Conservation (phyloP, 768 basidiomycete genomes). For the Boletus vinaceobasis region DNA sequence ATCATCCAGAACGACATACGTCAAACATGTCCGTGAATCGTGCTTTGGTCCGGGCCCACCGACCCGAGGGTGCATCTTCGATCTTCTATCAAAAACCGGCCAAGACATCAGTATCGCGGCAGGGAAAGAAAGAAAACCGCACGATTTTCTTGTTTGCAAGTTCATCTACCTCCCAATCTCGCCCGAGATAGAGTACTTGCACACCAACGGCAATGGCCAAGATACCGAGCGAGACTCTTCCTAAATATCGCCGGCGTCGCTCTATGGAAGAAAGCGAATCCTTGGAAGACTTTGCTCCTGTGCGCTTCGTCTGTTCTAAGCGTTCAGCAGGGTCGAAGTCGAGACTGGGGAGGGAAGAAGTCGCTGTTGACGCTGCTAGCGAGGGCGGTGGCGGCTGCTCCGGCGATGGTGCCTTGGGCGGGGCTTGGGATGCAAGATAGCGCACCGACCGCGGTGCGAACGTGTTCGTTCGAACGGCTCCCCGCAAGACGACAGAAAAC, state of each 20-base stretch:
- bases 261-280: conserved; percentile 79
- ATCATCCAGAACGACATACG: conserved; percentile 39
- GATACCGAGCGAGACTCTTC: conserved; percentile 51
- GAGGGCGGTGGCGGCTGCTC: conserved; percentile 4
- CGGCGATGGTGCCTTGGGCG: conserved; percentile 16
- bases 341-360: conserved; percentile 43
- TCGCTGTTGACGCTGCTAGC: neutral
- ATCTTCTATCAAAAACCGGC: conserved; percentile 40
- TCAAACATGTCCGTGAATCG: conserved; percentile 67
- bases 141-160: conserved; percentile 62
- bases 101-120: neutral
- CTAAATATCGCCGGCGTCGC: conserved; percentile 55
- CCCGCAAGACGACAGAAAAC: conserved; percentile 24
- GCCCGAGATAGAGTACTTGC: conserved; percentile 64
- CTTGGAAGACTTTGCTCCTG: conserved; percentile 76
- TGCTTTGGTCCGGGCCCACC: conserved; percentile 61
- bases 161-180: conserved; percentile 76
- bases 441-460: conserved; percentile 21
- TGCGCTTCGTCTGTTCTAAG: conserved; percentile 44
- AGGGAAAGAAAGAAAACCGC: conserved; percentile 23
- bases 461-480: conserved; percentile 19
- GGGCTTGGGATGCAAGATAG: conserved; percentile 16
- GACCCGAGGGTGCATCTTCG: conserved; percentile 56
- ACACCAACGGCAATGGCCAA: conserved; percentile 55
- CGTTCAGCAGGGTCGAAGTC: conserved; percentile 61